These are phyloP conservation scores for Aristolochia contorta DNA, from an alignment of 164 flowering plant genomes.

Conservation along the genomic window DNA sequence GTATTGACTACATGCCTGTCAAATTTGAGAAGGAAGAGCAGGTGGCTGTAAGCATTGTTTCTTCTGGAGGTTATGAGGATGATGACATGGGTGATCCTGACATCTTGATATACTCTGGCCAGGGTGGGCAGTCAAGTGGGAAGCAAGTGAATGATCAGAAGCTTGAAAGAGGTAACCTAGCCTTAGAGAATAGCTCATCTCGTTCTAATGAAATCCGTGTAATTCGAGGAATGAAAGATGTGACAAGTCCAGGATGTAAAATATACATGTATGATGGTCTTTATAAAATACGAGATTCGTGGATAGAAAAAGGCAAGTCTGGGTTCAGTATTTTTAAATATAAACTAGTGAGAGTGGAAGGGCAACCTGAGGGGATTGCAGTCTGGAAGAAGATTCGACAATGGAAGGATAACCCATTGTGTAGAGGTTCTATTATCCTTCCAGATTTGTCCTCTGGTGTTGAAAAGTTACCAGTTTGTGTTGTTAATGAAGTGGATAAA, in stretches of 20 bases:
- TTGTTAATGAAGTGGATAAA: slow-evolving; percentile 50
- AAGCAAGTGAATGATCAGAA: slow-evolving; percentile 36
- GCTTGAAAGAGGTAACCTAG: slow-evolving; percentile 58
- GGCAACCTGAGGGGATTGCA: slow-evolving; percentile 36
- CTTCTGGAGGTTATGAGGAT: slow-evolving; percentile 47
- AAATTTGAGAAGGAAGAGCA: slow-evolving; percentile 25
- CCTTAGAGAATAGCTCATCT: slow-evolving; percentile 40
- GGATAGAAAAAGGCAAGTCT: slow-evolving; percentile 40
- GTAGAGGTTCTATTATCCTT: slow-evolving; percentile 27
- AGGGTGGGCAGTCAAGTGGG: slow-evolving; percentile 33
- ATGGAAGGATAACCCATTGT: slow-evolving; percentile 28
- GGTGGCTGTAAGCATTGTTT: slow-evolving; percentile 47
- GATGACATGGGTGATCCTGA: slow-evolving; percentile 29
- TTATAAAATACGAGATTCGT: slow-evolving; percentile 37
- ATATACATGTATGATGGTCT: slow-evolving; percentile 53
- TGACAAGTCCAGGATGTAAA: slow-evolving; percentile 16
- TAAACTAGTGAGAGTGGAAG: slow-evolving; percentile 34
- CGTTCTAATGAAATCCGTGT: slow-evolving; percentile 42
- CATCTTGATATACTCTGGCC: slow-evolving; percentile 45
- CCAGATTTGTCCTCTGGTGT: slow-evolving; percentile 41
- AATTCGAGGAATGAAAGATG: slow-evolving; percentile 37
- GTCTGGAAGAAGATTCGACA: slow-evolving; percentile 36
- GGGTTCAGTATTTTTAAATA: slow-evolving; percentile 44
- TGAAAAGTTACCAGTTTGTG: slow-evolving; percentile 38
- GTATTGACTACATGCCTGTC: slow-evolving; percentile 39